These are phyloP conservation scores for Candida glucosophila DNA, from an alignment of 1,139 yeast species.

Conservation along the genomic window DNA sequence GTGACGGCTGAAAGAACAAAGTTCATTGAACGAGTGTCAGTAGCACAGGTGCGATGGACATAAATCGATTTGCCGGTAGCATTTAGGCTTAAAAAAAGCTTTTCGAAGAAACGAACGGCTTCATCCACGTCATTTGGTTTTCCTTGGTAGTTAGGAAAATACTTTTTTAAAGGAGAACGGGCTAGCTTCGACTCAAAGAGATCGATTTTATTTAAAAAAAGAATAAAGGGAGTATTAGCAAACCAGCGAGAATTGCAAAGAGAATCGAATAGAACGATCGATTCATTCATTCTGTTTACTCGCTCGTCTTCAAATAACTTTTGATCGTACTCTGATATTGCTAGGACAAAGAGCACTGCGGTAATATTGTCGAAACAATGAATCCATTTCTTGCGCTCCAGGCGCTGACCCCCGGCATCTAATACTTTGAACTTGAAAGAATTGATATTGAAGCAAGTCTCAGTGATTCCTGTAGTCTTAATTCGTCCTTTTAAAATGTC, in stretches of 20 bases:
- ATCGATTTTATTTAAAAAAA: slow-evolving; percentile 85
- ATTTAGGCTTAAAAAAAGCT: slow-evolving; percentile 52
- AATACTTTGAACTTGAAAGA: slow-evolving; percentile 63
- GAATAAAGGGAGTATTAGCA: slow-evolving; percentile 73
- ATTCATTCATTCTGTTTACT: slow-evolving; percentile 88
- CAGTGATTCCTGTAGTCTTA: slow-evolving; percentile 93
- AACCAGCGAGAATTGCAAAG: slow-evolving; percentile 86
- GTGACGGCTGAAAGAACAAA: slow-evolving; percentile 90
- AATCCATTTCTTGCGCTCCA: slow-evolving; percentile 92
- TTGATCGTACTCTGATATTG: slow-evolving; percentile 90
- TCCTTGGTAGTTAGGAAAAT: slow-evolving; percentile 69
- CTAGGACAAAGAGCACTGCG: slow-evolving; percentile 83
- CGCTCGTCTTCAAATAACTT: slow-evolving; percentile 81
- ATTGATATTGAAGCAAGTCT: slow-evolving; percentile 68
- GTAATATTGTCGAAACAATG: slow-evolving; percentile 92
- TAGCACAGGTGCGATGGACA: slow-evolving; percentile 91
- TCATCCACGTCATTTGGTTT: slow-evolving; percentile 54
- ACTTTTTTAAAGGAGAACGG: slow-evolving; percentile 53
- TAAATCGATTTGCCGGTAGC: slow-evolving; percentile 69
- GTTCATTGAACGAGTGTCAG: slow-evolving; percentile 81
- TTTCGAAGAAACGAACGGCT: slow-evolving; percentile 61
- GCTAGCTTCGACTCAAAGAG: slow-evolving; percentile 63
- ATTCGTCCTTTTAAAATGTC: slow-evolving; percentile 88
- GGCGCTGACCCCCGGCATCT: slow-evolving; percentile 97
- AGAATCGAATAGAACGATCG: slow-evolving; percentile 75